A percentile compares a stretch with the other conserved stretches of the same genome.
Evolutionary conservation across 23 red algal species (phyloP).

Genomic region (Porphyridium purpureum): DNA sequence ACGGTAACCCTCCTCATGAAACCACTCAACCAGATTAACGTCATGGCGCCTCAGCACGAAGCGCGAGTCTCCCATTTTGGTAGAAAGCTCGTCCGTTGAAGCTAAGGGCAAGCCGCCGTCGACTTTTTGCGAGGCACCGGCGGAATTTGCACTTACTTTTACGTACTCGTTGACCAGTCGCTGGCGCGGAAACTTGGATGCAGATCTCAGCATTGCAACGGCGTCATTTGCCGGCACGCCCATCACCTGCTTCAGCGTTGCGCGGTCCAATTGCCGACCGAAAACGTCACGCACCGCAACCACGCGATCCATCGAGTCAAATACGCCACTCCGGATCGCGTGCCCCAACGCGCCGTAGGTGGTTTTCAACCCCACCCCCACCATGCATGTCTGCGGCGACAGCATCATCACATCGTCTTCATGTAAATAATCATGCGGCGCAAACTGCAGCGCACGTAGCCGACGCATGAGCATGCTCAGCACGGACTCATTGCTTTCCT

Average conservation of each 20-base stretch:
- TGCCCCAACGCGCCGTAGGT: conserved; percentile 42
- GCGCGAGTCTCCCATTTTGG: conserved; percentile 7
- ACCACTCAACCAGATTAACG: conserved; percentile 46
- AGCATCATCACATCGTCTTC: conserved; percentile 17
- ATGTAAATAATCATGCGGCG: conserved; percentile 11
- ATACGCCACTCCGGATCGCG: conserved; percentile 24
- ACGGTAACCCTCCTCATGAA: conserved; percentile 53
- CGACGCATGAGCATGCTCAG: too few species aligned
- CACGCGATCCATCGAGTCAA: conserved; percentile 12
- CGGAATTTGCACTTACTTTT: neutral
- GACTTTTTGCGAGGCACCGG: neutral
- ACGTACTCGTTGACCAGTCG: conserved; percentile 71
- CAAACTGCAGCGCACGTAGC: conserved; percentile 9
- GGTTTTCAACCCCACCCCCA: conserved; percentile 38
- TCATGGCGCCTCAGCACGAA: conserved; percentile 40
- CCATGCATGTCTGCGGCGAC: conserved; percentile 15
- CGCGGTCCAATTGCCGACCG: conserved; percentile 22
- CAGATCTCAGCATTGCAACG: conserved; percentile 17
- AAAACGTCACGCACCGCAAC: conserved; percentile 72
- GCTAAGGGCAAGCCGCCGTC: neutral
- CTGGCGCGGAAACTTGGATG: conserved; percentile 9
- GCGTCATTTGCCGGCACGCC: conserved; percentile 60
- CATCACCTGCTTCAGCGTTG: conserved; percentile 21
- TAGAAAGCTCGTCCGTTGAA: neutral
- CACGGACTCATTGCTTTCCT: too few species aligned